phyloP scores from a whole-genome alignment of 208 protist species.

The Borovskyia barvae region DNA sequence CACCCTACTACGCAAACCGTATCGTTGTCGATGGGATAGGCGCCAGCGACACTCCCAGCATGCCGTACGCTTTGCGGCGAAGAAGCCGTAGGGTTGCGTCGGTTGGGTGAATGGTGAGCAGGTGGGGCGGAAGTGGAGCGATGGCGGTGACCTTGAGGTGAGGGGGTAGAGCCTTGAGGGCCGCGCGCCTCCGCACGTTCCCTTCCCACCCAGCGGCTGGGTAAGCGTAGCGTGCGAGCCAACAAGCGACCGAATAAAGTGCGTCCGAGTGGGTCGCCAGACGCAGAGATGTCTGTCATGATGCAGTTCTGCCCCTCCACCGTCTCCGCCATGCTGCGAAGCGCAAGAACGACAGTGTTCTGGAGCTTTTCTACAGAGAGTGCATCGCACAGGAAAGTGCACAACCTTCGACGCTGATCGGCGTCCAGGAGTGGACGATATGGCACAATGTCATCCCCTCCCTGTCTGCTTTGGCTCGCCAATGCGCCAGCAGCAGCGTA shows the following conservation, averaged over 20 bases:
- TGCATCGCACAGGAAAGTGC: constrained; percentile 32
- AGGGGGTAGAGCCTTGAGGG: too few relatives aligned
- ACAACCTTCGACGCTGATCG: constrained; percentile 25
- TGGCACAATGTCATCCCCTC: too few relatives aligned
- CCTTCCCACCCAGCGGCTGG: constrained; percentile 6
- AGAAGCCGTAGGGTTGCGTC: too few relatives aligned
- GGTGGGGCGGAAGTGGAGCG: not conserved
- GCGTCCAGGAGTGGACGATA: not conserved
- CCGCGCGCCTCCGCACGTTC: too few relatives aligned
- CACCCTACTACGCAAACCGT: constrained; percentile 12
- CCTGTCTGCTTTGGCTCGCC: too few relatives aligned
- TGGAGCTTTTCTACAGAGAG: constrained; percentile 34
- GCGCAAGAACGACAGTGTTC: constrained; percentile 29
- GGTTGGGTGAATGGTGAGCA: not conserved
- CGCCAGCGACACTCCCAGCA: not conserved
- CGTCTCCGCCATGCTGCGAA: constrained; percentile 29
- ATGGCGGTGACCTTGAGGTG: constrained; percentile 2
- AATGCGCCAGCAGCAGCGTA: too few relatives aligned
- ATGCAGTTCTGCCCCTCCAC: constrained; percentile 49
- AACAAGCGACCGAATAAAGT: constrained; percentile 71
- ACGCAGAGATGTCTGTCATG: constrained; percentile 48
- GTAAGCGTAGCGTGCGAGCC: constrained; percentile 43
- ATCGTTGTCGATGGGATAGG: not conserved
- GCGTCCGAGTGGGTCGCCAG: constrained; percentile 53
- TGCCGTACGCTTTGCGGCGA: too few relatives aligned